Evolutionary conservation across 23 red algal genomes (phyloP).

Genomic region (Gracilaria caudata): DNA sequence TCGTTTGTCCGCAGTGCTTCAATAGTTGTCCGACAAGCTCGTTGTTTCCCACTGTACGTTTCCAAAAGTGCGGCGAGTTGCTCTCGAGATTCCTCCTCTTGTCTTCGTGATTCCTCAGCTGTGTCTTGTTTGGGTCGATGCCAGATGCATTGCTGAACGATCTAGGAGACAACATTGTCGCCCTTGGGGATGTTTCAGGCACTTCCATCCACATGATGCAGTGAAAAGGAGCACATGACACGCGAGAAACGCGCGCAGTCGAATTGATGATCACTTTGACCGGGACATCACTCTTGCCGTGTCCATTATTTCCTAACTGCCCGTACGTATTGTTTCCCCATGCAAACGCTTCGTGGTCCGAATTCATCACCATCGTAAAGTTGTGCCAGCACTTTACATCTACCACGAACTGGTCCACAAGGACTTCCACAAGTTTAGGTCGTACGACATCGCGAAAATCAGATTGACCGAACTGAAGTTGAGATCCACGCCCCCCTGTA

Average conservation of each 20-base stretch:
- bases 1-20: constrained; percentile 21
- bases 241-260: constrained; percentile 20
- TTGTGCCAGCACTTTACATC: constrained; percentile 94
- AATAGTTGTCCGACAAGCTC: constrained; percentile 22
- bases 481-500: constrained; percentile 91
- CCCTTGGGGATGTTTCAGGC: constrained; percentile 3
- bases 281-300: constrained; percentile 66
- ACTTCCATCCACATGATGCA: constrained; percentile 84
- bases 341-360: constrained; percentile 72
- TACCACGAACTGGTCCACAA: constrained; percentile 53
- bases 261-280: constrained; percentile 67
- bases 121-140: constrained; percentile 19
- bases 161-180: constrained; percentile 17
- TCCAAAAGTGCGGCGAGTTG: constrained; percentile 40
- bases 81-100: constrained; percentile 38
- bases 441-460: constrained; percentile 67
- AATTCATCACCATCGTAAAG: constrained; percentile 83
- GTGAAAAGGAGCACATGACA: constrained; percentile 90
- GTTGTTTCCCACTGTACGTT: constrained; percentile 23
- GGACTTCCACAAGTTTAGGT: constrained; percentile 70
- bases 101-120: constrained; percentile 19
- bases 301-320: constrained; percentile 83
- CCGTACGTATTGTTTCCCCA: constrained; percentile 97
- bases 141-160: background rate
- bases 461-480: constrained; percentile 77